Evolutionary conservation across 768 basidiomycete genomes (phyloP).

Genomic region (Boletus rubescentipes): DNA sequence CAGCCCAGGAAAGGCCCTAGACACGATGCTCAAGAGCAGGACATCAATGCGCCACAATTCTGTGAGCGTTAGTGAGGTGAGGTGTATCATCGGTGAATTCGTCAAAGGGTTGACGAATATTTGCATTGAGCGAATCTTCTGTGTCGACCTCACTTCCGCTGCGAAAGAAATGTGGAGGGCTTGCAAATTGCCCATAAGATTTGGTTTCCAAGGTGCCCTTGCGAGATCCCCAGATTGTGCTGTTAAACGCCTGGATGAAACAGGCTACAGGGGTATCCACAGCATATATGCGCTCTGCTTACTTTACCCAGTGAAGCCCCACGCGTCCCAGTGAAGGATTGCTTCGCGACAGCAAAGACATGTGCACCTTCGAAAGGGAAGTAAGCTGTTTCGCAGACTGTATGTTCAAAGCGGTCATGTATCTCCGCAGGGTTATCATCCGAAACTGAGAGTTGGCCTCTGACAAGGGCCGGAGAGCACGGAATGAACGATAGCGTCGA

Average conservation of each 20-base stretch:
- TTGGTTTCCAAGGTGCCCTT: conserved; percentile 26
- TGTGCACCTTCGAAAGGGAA: conserved; percentile 34
- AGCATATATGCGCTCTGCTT: conserved; percentile 28
- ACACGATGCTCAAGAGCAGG: conserved; percentile 46
- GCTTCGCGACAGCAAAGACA: conserved; percentile 27
- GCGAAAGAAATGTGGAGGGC: conserved; percentile 43
- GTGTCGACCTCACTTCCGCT: conserved; percentile 44
- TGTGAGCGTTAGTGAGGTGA: conserved; percentile 52
- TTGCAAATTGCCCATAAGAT: conserved; percentile 36
- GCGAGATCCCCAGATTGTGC: conserved; percentile 20
- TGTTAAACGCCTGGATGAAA: conserved; percentile 18
- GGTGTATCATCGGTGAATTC: conserved; percentile 27
- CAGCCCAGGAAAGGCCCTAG: conserved; percentile 46
- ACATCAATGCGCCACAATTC: conserved; percentile 58
- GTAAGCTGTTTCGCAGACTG: conserved; percentile 18
- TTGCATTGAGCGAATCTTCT: conserved; percentile 36
- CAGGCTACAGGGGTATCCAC: background rate
- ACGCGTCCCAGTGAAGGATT: conserved; percentile 12
- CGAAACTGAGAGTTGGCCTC: conserved; percentile 44
- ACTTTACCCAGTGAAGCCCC: conserved; percentile 50
- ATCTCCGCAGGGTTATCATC: conserved; percentile 40
- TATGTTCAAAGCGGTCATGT: conserved; percentile 25
- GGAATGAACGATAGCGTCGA: conserved; percentile 26
- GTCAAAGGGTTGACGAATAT: conserved; percentile 34
- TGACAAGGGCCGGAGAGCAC: conserved; percentile 38